A percentile compares a stretch with the other conserved stretches of the same genome.
These are phyloP conservation scores for Leishmania amazonensis DNA, from an alignment of 208 protist genomes.

Conservation along the genomic window DNA sequence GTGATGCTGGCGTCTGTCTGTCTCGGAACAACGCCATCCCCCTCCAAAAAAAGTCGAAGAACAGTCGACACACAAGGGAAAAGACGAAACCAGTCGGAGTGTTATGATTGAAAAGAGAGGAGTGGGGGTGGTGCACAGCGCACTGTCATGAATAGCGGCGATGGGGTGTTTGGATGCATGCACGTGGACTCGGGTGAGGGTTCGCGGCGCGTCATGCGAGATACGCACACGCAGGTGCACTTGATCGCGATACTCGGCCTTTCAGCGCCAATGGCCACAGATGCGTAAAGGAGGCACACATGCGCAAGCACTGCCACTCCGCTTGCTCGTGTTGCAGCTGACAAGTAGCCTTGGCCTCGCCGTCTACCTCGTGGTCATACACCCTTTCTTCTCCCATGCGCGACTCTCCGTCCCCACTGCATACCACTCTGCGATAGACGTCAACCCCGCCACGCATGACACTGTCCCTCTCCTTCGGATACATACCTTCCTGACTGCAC, in stretches of 20 bases:
- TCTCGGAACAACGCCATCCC: neutral
- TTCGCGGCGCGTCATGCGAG: neutral
- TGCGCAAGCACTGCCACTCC: neutral
- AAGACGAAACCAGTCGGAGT: neutral
- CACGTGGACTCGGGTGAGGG: neutral
- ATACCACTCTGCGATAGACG: neutral
- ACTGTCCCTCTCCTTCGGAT: neutral
- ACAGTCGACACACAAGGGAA: neutral
- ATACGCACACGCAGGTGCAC: neutral
- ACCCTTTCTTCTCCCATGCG: neutral
- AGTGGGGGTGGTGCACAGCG: neutral
- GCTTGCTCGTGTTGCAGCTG: neutral
- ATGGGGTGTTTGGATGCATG: neutral
- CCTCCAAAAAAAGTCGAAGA: neutral
- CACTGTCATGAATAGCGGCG: neutral
- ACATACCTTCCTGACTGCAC: neutral
- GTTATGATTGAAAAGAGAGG: neutral
- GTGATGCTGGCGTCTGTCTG: neutral
- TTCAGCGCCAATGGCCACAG: neutral
- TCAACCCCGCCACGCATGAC: neutral
- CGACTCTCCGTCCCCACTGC: neutral
- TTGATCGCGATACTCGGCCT: neutral
- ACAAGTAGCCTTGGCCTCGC: neutral
- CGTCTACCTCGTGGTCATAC: neutral
- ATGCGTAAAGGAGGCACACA: neutral